These are phyloP conservation scores for Botryobasidium botryosum DNA, from an alignment of 768 basidiomycete species.

Conservation along the genomic window DNA sequence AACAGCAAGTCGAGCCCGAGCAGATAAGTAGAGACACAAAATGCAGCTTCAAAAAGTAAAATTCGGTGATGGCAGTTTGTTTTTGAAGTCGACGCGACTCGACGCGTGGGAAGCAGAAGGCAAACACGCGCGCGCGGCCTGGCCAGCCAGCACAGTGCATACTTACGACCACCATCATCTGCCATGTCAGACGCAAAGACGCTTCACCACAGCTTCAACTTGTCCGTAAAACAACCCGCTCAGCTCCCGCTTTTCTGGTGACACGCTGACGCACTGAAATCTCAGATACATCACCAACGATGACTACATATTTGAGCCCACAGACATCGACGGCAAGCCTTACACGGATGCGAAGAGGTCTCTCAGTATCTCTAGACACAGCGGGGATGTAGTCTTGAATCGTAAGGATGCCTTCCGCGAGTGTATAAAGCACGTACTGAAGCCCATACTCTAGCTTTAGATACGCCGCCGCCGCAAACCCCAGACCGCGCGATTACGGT, in stretches of 20 bases:
- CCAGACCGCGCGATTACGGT: constrained; percentile 22
- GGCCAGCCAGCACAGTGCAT: no score
- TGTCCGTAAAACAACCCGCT: neutral
- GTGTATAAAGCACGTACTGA: neutral
- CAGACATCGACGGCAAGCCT: constrained; percentile 10
- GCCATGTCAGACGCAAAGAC: no score
- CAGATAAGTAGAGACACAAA: no score
- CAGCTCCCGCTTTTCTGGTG: neutral
- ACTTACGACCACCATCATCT: no score
- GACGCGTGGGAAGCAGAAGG: no score
- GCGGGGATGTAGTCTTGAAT: constrained; percentile 21
- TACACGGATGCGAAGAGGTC: constrained; percentile 19
- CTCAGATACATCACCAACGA: constrained; percentile 13
- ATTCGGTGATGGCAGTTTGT: no score
- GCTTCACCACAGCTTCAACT: constrained; percentile 3
- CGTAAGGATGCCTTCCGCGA: constrained; percentile 17
- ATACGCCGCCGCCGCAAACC: constrained; percentile 12
- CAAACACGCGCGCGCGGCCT: no score
- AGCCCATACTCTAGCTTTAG: neutral
- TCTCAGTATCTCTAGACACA: constrained; percentile 22
- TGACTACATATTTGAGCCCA: constrained; percentile 16
- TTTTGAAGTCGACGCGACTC: no score
- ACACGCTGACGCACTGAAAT: neutral
- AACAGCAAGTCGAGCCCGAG: no score
- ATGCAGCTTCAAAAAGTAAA: no score